Base-by-base conservation (phyloP, 495 filamentous ascomycete genomes). In the Daldinia vernicosa region DNA sequence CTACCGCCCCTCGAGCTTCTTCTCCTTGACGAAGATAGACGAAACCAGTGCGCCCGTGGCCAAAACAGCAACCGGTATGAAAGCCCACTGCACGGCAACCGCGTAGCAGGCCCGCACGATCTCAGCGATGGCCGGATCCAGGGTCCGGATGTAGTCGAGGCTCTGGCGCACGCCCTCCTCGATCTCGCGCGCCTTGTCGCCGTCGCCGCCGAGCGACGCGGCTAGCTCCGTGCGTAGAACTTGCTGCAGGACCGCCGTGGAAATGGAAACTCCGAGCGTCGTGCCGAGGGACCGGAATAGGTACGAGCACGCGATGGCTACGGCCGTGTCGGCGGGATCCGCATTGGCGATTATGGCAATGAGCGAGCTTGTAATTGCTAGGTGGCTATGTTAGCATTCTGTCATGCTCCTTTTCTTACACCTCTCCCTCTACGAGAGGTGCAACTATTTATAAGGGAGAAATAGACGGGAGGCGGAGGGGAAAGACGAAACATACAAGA, bases 211-310 rank as follows among this genome's bases (percentile, higher is more conserved):
- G 33, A 95, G 77, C 2, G 74, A 80, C 14, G 75, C 77, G 22
- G 80, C 77, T n/a, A 96, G 80, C 35, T 86, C 81, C 2, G 75
- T 79, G 5, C 92, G 84, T 24, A 97, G 81, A 11, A 83, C 81
- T 66, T 92, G 89, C 75, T 97, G 93, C 17, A 93, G 85, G 15
- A 93, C 84, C 2, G 91, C 93, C 0, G 91, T 87, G 14, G 88
- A 85, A 26, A 92, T 75, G 24, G 90, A 90, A 39, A 96, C 78
- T 8, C 93, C 92, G 19, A 92, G 84, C 8, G 93, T 89, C 4
- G 88, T 89, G n/a, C 93, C 93, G 9, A 96, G 81, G 4, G 91
- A 90, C 4, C 93, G 89, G 84, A 97, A 97, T 2, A 96, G 86
- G 77, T 96, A 97, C 1, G 89, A 92, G 76, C 92, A 94, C 1